phyloP scores from a whole-genome alignment of 768 basidiomycete genomes.

The Hebeloma cylindrosporum region DNA sequence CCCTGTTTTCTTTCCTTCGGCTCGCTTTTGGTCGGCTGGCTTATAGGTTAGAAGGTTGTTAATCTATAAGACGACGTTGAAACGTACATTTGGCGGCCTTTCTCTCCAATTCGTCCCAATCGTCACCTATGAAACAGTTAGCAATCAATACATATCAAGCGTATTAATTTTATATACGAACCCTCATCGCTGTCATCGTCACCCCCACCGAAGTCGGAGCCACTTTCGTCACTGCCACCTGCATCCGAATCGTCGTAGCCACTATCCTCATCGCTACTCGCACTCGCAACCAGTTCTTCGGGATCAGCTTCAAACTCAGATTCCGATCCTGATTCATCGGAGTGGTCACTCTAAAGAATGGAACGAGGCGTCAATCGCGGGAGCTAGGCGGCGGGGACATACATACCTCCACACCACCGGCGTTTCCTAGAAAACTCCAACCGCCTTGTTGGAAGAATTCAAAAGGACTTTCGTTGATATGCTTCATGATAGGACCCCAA shows the following conservation, averaged over 20 bases:
- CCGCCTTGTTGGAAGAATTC: constrained; percentile 97
- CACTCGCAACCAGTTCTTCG: constrained; percentile 55
- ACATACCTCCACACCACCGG: constrained; percentile 67
- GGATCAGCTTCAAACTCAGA: constrained; percentile 58
- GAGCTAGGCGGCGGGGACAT: not conserved
- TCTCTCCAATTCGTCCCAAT: constrained; percentile 94
- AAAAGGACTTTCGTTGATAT: constrained; percentile 92
- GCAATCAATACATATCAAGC: constrained; percentile 7
- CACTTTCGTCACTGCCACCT: constrained; percentile 64
- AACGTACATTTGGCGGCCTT: constrained; percentile 83
- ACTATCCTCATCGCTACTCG: constrained; percentile 57
- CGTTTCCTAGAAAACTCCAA: constrained; percentile 86
- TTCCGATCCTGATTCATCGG: constrained; percentile 47
- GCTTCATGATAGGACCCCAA: constrained; percentile 99
- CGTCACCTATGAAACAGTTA: constrained; percentile 56
- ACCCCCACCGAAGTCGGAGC: constrained; percentile 57
- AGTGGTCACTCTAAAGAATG: constrained; percentile 37
- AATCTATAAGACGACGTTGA: constrained; percentile 23
- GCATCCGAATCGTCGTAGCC: constrained; percentile 68
- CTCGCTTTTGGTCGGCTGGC: constrained; percentile 52
- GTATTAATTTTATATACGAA: constrained; percentile 21
- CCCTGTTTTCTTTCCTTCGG: constrained; percentile 38
- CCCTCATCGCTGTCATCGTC: constrained; percentile 65
- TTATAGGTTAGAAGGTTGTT: constrained; percentile 11
- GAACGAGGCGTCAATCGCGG: constrained; percentile 1